Base-by-base conservation (phyloP, 2,329 filamentous ascomycete species). In the Fusarium nodosum region DNA sequence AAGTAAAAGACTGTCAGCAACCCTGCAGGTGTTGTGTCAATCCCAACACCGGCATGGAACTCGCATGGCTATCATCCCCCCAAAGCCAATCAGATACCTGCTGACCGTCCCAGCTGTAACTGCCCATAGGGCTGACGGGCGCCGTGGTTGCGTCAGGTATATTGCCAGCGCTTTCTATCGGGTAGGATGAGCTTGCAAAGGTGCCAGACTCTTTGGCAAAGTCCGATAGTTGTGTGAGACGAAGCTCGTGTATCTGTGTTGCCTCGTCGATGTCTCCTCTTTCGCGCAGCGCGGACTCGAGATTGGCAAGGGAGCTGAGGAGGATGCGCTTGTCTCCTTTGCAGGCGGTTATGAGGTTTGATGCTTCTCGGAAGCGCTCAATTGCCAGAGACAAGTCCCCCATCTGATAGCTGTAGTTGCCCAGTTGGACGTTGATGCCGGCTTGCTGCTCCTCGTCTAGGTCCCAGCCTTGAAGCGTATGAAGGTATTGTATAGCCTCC, bases 231-330 rank as follows among this genome's bases (percentile, higher is more conserved):
- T 75, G 75, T 24, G 64, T 52, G 42, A 78, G 72, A 13, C 77
- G 75, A 41, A 78, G 75, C 48, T 72, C 61, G 11, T 72, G 69
- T 30, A 78, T 66, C 15, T 68, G 71, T 22, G 61, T 65, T 31
- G 77, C 77, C 46, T 75, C 76, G 18, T 64, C 72, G 16, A 42
- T 61, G 51, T 67, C 66, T 54, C 74, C 66, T 31, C 65, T 56
- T 48, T 71, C 73, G 47, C 60, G 66, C 22, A 78, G 61, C 6
- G 75, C 71, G 12, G 61, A 74, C 53, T 79, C 77, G 24, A 79
- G 69, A 56, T 79, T 79, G 18, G 76, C 74, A n/a, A 79, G 64
- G n/a, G 76, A 77, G 7, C 76, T 76, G 48, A 75, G 70, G 20
- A 76, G 67, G 16, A 78, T 66, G 24, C 77, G 75, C 64, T 78